phyloP scores from a whole-genome alignment of 2,329 filamentous ascomycete genomes.

The Monosporascus sp. region DNA sequence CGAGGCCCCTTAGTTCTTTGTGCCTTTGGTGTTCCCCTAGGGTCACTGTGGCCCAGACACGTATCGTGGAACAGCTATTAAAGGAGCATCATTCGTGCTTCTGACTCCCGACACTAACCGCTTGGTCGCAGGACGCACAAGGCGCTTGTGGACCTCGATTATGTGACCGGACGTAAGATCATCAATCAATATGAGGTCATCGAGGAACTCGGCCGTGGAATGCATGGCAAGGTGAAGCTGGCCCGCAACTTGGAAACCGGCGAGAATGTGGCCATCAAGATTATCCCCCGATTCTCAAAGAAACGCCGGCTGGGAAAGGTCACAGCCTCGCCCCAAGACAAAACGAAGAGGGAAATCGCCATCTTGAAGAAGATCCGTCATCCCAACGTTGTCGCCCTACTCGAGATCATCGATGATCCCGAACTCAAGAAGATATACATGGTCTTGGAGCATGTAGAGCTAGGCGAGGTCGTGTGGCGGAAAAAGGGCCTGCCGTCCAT shows the following conservation, averaged over 20 bases:
- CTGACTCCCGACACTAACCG: conserved; percentile 3
- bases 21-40: neutral
- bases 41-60: neutral
- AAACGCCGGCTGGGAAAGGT: conserved; percentile 85
- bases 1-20: neutral
- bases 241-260: conserved; percentile 72
- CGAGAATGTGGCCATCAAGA: conserved; percentile 93
- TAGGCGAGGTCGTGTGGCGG: conserved; percentile 91
- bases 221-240: conserved; percentile 96
- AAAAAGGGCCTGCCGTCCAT: conserved; percentile 82
- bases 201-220: conserved; percentile 89
- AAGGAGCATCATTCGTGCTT: neutral
- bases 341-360: conserved; percentile 92
- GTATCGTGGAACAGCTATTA: neutral
- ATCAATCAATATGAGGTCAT: conserved; percentile 99
- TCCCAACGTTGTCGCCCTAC: conserved; percentile 89
- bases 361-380: conserved; percentile 98
- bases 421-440: conserved; percentile 98
- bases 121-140: conserved; percentile 65
- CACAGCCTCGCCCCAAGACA: conserved; percentile 63
- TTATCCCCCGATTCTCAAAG: conserved; percentile 93
- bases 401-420: conserved; percentile 97
- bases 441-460: conserved; percentile 89
- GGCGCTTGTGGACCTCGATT: conserved; percentile 84
- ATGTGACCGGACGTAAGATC: conserved; percentile 83